A percentile compares a stretch with the other conserved stretches of the same genome.
Conservation (phyloP, 2,329 filamentous ascomycete species). For the Alternaria sp. region DNA sequence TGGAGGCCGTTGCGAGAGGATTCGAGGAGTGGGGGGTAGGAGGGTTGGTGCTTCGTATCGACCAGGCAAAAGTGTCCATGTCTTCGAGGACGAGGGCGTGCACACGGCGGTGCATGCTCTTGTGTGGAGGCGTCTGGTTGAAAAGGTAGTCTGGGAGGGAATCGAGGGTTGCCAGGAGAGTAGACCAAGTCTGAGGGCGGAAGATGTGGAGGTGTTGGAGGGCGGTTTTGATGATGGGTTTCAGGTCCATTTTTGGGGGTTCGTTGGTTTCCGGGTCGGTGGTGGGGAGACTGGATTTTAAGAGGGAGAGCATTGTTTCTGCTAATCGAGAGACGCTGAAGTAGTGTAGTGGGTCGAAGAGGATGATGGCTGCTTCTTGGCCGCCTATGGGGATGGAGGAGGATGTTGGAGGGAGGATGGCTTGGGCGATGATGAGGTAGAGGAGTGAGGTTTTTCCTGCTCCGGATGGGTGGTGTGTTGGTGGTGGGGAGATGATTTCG, state of each 20-base stretch:
- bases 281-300: conserved; percentile 10
- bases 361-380: conserved; percentile 55
- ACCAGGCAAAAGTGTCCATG: conserved; percentile 58
- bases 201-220: conserved; percentile 68
- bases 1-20: conserved; percentile 26
- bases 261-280: not conserved
- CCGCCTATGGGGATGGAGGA: conserved; percentile 51
- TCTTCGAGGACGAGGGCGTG: conserved; percentile 64
- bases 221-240: conserved; percentile 47
- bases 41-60: conserved; percentile 18
- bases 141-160: conserved; percentile 62
- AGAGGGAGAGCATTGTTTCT: conserved; percentile 42
- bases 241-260: conserved; percentile 22
- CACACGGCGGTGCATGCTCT: conserved; percentile 58
- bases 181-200: conserved; percentile 61
- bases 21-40: conserved; percentile 6
- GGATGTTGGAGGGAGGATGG: conserved; percentile 58
- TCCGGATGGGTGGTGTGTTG: conserved; percentile 50
- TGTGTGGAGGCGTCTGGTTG: conserved; percentile 55
- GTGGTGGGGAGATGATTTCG: conserved; percentile 62
- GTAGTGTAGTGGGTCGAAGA: conserved; percentile 65
- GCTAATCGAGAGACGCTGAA: conserved; percentile 62
- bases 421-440: conserved; percentile 62
- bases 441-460: conserved; percentile 68
- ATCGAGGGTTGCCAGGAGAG: conserved; percentile 60